A percentile compares a stretch with the other conserved stretches of the same genome.
Evolutionary conservation across 1,284 basidiomycete species (phyloP).

Genomic region (Inonotus obliquus): DNA sequence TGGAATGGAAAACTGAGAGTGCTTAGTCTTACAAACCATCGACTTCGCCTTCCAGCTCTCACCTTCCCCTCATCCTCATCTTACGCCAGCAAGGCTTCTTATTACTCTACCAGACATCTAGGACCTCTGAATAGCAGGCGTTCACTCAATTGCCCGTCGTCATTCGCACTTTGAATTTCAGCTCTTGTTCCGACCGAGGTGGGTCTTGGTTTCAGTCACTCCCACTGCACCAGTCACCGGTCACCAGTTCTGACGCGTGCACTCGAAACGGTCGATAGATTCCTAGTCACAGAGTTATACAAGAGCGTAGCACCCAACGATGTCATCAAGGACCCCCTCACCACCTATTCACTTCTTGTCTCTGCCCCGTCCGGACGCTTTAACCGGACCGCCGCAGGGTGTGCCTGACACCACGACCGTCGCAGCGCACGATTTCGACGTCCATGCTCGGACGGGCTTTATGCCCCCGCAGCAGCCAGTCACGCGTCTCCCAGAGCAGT

Average conservation of each 20-base stretch:
- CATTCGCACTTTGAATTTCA: background rate
- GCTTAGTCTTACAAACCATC: background rate
- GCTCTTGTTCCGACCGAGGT: background rate
- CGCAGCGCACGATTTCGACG: slow-evolving; percentile 92
- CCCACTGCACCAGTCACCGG: background rate
- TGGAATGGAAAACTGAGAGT: background rate
- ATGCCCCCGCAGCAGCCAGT: slow-evolving; percentile 82
- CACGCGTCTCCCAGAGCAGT: slow-evolving; percentile 52
- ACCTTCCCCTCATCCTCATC: background rate
- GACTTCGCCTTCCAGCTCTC: background rate
- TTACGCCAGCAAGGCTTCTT: background rate
- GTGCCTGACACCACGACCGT: slow-evolving; percentile 80
- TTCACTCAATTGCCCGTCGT: background rate
- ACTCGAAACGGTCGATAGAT: background rate
- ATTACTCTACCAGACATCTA: background rate
- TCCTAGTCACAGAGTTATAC: background rate
- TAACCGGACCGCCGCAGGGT: slow-evolving; percentile 34
- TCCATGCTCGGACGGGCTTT: slow-evolving; percentile 89
- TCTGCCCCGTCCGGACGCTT: slow-evolving; percentile 52
- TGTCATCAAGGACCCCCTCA: slow-evolving; percentile 26
- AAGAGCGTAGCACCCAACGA: slow-evolving; percentile 2
- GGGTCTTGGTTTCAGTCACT: background rate
- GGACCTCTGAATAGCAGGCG: background rate
- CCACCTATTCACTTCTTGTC: slow-evolving; percentile 59
- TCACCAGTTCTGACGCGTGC: too few relatives aligned